phyloP scores from a whole-genome alignment of 2,329 filamentous ascomycete genomes.

The Diplodia mutila region DNA sequence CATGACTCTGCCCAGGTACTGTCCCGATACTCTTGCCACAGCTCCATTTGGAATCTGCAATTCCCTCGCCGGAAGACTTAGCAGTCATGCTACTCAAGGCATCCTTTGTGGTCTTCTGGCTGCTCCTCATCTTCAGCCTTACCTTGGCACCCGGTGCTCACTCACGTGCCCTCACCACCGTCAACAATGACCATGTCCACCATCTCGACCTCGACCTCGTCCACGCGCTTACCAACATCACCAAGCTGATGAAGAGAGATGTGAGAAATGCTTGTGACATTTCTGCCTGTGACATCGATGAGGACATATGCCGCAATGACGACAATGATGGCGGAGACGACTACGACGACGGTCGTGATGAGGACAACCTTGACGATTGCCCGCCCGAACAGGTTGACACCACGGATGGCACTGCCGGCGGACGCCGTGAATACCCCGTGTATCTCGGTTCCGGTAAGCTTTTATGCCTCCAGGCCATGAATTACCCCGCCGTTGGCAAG shows the following conservation, averaged over 20 bases:
- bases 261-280: not conserved
- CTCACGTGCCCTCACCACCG: not conserved
- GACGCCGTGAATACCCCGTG: not conserved
- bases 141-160: not conserved
- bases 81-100: not conserved
- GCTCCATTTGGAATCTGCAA: not conserved
- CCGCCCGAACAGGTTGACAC: not conserved
- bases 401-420: not conserved
- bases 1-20: not conserved
- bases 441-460: rapidly evolving
- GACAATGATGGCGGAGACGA: not conserved
- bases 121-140: not conserved
- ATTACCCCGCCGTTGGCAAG: not conserved
- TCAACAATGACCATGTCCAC: no score
- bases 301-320: not conserved
- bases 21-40: not conserved
- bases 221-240: not conserved
- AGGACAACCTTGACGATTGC: not conserved
- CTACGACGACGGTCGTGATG: not conserved
- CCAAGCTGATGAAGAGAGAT: not conserved
- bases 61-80: no score
- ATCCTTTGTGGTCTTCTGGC: not conserved
- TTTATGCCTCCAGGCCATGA: not conserved
- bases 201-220: not conserved
- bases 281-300: not conserved